phyloP scores from a whole-genome alignment of 495 filamentous ascomycete species.

The Rhypophila decipiens region DNA sequence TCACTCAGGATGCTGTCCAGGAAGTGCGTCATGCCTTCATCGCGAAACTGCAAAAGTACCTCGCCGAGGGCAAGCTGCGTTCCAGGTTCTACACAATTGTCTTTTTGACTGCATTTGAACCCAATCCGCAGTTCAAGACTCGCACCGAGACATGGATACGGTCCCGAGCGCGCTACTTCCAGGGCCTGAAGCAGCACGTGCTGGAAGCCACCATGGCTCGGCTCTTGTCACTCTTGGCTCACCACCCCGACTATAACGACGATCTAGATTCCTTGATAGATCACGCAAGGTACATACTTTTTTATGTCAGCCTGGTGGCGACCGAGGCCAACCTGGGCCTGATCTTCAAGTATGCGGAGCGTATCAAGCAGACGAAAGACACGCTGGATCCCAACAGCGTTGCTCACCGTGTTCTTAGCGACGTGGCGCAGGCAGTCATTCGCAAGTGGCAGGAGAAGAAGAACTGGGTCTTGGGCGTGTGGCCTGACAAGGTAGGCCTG shows the following conservation, averaged over 20 bases:
- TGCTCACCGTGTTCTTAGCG: constrained; percentile 79
- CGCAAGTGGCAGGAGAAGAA: constrained; percentile 74
- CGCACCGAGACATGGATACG: constrained; percentile 83
- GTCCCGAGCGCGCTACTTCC: constrained; percentile 57
- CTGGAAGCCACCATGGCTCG: constrained; percentile 85
- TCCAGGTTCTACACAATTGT: constrained; percentile 79
- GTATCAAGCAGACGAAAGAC: constrained; percentile 85
- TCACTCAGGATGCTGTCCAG: constrained; percentile 69
- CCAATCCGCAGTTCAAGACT: constrained; percentile 56
- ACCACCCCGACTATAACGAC: constrained; percentile 84
- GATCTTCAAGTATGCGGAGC: constrained; percentile 87
- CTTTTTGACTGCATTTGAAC: constrained; percentile 89
- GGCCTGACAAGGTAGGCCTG: constrained; percentile 72
- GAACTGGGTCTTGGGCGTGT: constrained; percentile 72
- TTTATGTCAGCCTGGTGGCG: constrained; percentile 77
- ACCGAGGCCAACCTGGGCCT: constrained; percentile 80
- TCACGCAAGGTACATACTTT: constrained; percentile 78
- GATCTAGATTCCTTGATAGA: constrained; percentile 66
- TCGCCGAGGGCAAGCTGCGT: constrained; percentile 60
- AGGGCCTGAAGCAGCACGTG: constrained; percentile 48
- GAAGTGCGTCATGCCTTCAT: constrained; percentile 74
- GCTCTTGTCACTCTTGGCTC: constrained; percentile 79
- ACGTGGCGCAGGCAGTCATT: constrained; percentile 78
- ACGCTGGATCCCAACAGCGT: constrained; percentile 57
- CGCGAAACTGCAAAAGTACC: constrained; percentile 79